Evolutionary conservation across 345 rosid species (phyloP), one percentile per base, ranked within the genome.

Genomic region (Erucastrum elatum): DNA sequence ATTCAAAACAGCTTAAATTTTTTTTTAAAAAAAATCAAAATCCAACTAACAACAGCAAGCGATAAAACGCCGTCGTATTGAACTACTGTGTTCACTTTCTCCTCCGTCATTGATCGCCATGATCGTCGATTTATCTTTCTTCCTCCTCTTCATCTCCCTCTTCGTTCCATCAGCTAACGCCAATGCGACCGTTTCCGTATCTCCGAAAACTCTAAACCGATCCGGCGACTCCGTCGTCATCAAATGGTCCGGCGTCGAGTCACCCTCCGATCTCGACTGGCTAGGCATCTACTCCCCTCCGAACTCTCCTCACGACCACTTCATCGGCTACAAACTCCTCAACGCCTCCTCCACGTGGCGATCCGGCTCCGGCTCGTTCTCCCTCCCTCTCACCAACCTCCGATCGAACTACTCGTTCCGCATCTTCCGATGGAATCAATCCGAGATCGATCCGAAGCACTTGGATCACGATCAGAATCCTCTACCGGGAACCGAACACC

Each of bases 221-320:
- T 90, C 98, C 27, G 96, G 94, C 64, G 96, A 90, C 62, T 30
- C 80, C 34, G 86, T 91, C 70, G 78, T 67, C 12, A 83, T 94
- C 70, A 59, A 80, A 78, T 94, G 98, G 98, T 84, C 90, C 64
- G 88, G 87, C 71, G 78, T 92, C 71, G 87, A 85, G 8, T 87
- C 94, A 0, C 97, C 98, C 2, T 94, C 98, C 27, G 69, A 79
- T 5, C 94, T 89, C 44, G 97, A 92, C 58, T 94, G 96, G 96
- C 82, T 94, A 46, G 98, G 96, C 10, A 81, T 94, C 83, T 94
- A 88, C 84, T 85, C 97, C 0, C 96, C 98, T 0, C 91, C 98
- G 8, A 88, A 87, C 16, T 92, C 98, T 7, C 85, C 77, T 65
- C 65, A 83, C 72, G 86, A 87, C 60, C 86, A 82, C 77, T 94